phyloP scores from a whole-genome alignment of 345 rosid genomes.

The Erysimum cheiranthoides region DNA sequence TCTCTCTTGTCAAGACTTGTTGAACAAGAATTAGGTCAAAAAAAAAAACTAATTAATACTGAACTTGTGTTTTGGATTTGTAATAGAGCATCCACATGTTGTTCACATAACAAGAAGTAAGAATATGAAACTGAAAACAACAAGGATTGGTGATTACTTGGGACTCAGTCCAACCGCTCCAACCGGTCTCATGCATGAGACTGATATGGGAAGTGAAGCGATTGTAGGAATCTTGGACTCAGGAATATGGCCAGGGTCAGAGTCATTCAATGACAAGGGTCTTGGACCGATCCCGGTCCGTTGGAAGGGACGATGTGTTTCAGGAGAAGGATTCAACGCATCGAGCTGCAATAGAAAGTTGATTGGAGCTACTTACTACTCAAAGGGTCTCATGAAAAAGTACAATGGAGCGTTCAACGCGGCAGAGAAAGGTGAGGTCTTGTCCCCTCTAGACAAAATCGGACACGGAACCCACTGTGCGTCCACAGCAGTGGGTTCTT shows the following conservation, averaged over 20 bases:
- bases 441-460: slow-evolving; percentile 53
- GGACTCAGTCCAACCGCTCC: slow-evolving; percentile 58
- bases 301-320: slow-evolving; percentile 59
- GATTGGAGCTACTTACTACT: slow-evolving; percentile 62
- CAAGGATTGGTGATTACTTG: slow-evolving; percentile 68
- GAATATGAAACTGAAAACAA: slow-evolving; percentile 62
- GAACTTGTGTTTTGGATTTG: neutral
- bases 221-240: slow-evolving; percentile 71
- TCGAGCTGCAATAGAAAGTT: slow-evolving; percentile 52
- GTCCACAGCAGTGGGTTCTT: slow-evolving; percentile 65
- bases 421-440: slow-evolving; percentile 27
- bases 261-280: slow-evolving; percentile 52
- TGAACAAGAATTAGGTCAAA: slow-evolving; percentile 25
- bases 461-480: slow-evolving; percentile 82
- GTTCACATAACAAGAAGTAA: slow-evolving; percentile 61
- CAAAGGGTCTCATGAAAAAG: slow-evolving; percentile 36
- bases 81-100: slow-evolving; percentile 61
- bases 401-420: slow-evolving; percentile 28
- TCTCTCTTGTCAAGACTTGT: neutral
- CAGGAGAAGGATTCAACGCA: slow-evolving; percentile 50
- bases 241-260: slow-evolving; percentile 56
- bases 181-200: slow-evolving; percentile 50
- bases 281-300: slow-evolving; percentile 56
- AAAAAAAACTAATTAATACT: neutral
- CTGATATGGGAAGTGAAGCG: slow-evolving; percentile 71